Conservation (phyloP, 257 asterid species). For the Nicotiana otophora region DNA sequence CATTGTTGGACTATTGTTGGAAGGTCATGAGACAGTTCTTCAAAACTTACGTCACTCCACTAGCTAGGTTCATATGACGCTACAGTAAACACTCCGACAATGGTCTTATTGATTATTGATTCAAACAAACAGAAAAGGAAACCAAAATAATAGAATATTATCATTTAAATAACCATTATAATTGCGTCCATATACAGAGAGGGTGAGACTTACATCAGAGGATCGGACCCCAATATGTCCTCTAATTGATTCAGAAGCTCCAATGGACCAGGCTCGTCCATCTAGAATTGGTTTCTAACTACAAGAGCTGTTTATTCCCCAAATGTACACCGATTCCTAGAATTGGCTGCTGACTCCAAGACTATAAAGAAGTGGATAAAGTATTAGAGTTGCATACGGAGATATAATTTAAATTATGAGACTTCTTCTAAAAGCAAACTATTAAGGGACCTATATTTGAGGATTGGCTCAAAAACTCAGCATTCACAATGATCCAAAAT, state of each 20-base stretch:
- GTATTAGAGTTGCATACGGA: too few species aligned
- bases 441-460: too few species aligned
- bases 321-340: neutral
- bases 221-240: constrained; percentile 57
- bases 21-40: too few species aligned
- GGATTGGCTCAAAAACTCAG: too few species aligned
- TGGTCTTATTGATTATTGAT: neutral
- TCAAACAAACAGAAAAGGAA: too few species aligned
- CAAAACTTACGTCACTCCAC: neutral
- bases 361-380: neutral
- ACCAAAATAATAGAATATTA: neutral
- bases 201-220: constrained; percentile 43
- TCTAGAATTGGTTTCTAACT: neutral
- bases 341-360: neutral
- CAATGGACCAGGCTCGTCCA: constrained; percentile 30
- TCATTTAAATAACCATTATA: neutral
- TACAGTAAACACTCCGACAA: neutral
- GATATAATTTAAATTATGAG: neutral
- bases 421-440: too few species aligned
- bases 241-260: constrained; percentile 51
- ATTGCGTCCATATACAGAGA: neutral
- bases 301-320: neutral
- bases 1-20: too few species aligned
- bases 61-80: neutral
- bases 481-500: too few species aligned